Conservation (phyloP, 78 protist genomes). For the Acrasis kona region DNA sequence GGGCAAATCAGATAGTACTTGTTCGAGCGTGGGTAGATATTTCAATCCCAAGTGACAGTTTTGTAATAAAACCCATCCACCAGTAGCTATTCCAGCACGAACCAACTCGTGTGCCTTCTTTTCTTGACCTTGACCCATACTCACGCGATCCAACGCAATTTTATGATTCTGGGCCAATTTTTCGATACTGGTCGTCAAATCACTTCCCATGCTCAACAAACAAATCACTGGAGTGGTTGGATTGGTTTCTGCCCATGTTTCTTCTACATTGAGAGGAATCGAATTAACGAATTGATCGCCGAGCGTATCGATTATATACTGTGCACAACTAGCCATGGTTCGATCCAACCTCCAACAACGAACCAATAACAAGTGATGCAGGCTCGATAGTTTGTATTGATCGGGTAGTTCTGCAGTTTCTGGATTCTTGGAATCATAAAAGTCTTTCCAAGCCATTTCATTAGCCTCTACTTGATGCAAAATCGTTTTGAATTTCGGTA, state of each 20-base stretch:
- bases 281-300: constrained; percentile 14
- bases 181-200: constrained; percentile 45
- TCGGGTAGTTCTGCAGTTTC: not conserved
- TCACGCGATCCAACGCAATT: not conserved
- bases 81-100: not conserved
- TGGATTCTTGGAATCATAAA: constrained; percentile 11
- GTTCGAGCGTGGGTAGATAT: constrained; percentile 22
- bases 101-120: constrained; percentile 38
- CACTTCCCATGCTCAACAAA: constrained; percentile 74
- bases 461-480: not conserved
- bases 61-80: constrained; percentile 76
- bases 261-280: constrained; percentile 7
- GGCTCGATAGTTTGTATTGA: constrained; percentile 6
- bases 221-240: constrained; percentile 44
- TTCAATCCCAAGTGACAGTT: constrained; percentile 70
- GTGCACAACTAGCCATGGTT: constrained; percentile 14
- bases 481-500: constrained; percentile 1
- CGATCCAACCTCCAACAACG: constrained; percentile 60
- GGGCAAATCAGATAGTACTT: not conserved
- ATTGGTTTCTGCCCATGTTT: constrained; percentile 5
- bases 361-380: constrained; percentile 36
- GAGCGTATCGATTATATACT: constrained; percentile 12
- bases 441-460: not conserved
- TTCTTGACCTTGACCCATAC: constrained; percentile 89
- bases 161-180: constrained; percentile 34